phyloP scores from a whole-genome alignment of 768 basidiomycete species.

The Tulasnella sp. region DNA sequence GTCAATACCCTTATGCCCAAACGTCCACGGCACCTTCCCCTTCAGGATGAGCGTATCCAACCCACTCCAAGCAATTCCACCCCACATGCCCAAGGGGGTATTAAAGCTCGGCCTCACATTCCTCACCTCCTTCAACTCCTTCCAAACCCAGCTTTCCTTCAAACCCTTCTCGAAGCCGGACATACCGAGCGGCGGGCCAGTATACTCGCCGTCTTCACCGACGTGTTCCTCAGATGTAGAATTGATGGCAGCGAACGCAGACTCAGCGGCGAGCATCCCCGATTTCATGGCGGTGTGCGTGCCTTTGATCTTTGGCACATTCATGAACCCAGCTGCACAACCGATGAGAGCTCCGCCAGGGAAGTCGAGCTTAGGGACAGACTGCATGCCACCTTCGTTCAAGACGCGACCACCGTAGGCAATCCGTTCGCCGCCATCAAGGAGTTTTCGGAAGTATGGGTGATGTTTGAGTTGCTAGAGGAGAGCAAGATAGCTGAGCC shows the following conservation, averaged over 20 bases:
- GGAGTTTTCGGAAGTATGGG: constrained; percentile 74
- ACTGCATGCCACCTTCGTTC: constrained; percentile 91
- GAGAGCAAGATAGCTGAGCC: neutral
- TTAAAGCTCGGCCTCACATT: constrained; percentile 88
- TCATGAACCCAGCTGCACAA: constrained; percentile 92
- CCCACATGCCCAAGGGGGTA: constrained; percentile 67
- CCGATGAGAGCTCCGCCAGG: constrained; percentile 93
- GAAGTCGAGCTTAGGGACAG: constrained; percentile 76
- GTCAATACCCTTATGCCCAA: constrained; percentile 58
- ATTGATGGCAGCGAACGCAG: constrained; percentile 57
- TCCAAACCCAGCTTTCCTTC: constrained; percentile 71
- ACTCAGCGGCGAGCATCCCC: constrained; percentile 92
- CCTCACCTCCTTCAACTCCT: constrained; percentile 79
- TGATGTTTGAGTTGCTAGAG: constrained; percentile 87
- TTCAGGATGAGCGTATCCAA: constrained; percentile 75
- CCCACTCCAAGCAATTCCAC: constrained; percentile 83
- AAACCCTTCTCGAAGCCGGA: constrained; percentile 58
- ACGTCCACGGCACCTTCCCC: constrained; percentile 88
- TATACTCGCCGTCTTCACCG: constrained; percentile 22
- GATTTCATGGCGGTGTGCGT: constrained; percentile 99
- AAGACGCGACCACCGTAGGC: constrained; percentile 85
- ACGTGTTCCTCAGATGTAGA: constrained; percentile 15
- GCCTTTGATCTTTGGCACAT: constrained; percentile 96
- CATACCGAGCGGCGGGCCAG: constrained; percentile 45
- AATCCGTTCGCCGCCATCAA: constrained; percentile 66